phyloP scores from a whole-genome alignment of 225 moss, liverwort and hornwort genomes.

The Rhytidiadelphus loreus region DNA sequence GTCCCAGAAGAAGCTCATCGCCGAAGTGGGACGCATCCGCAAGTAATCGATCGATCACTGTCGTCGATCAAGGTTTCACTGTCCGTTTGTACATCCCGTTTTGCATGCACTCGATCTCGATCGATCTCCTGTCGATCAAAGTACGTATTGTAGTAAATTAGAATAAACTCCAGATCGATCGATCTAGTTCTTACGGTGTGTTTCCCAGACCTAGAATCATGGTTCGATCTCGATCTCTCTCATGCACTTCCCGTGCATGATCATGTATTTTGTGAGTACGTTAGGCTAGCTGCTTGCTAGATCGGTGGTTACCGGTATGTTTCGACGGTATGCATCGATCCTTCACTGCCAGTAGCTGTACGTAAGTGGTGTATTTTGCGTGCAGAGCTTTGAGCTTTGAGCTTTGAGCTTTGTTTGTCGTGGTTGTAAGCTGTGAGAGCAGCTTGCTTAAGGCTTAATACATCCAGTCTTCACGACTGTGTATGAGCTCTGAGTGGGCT shows the following conservation, averaged over 20 bases:
- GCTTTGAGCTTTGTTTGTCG: neutral
- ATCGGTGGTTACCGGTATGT: neutral
- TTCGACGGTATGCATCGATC: too few species aligned
- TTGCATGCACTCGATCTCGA: neutral
- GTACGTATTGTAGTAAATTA: neutral
- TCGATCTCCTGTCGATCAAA: neutral
- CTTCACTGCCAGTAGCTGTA: neutral
- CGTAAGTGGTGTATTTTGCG: neutral
- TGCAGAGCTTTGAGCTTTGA: neutral
- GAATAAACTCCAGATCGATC: neutral
- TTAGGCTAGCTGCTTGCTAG: neutral
- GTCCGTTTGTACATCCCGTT: neutral
- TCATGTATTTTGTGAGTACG: neutral
- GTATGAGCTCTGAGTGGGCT: neutral
- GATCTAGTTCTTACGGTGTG: neutral
- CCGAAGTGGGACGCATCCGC: neutral
- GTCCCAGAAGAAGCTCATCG: neutral
- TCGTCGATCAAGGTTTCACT: neutral
- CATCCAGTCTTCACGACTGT: neutral
- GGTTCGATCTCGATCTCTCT: neutral
- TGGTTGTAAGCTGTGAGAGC: neutral
- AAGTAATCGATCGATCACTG: neutral
- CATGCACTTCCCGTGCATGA: neutral
- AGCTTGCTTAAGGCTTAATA: too few species aligned
- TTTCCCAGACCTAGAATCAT: neutral